These are phyloP conservation scores for Madurella mycetomatis DNA, from an alignment of 2,329 filamentous ascomycete species.

Conservation along the genomic window DNA sequence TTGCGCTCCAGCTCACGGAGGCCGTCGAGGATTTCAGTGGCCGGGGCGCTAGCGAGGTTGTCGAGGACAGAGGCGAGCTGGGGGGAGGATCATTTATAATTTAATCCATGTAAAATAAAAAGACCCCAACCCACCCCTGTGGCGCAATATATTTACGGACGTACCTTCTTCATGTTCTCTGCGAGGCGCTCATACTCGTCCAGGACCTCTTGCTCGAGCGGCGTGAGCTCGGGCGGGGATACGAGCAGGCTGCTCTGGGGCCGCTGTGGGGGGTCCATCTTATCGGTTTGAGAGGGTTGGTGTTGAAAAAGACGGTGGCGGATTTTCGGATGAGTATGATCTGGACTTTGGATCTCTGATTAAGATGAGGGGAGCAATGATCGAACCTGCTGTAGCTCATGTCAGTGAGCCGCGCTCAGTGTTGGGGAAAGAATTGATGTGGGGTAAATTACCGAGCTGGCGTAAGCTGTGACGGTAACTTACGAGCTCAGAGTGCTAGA, in stretches of 20 bases:
- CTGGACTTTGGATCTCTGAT: too few species aligned
- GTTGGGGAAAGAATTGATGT: background rate
- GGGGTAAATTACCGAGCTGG: background rate
- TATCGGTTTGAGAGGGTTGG: background rate
- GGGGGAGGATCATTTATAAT: constrained; percentile 19
- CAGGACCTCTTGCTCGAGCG: constrained; percentile 87
- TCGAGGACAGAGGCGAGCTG: constrained; percentile 58
- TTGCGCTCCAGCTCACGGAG: constrained; percentile 87
- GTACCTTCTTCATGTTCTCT: constrained; percentile 85
- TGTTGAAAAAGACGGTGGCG: background rate
- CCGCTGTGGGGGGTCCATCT: constrained; percentile 24
- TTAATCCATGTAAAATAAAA: background rate
- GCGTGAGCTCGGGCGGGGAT: constrained; percentile 58
- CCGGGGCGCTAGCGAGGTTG: constrained; percentile 64
- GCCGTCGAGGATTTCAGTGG: constrained; percentile 79
- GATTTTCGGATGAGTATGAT: too few species aligned
- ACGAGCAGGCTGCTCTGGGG: constrained; percentile 24
- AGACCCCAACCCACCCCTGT: background rate
- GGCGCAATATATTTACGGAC: too few species aligned
- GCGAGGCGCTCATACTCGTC: constrained; percentile 88
- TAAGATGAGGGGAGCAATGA: too few species aligned
- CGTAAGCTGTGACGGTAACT: background rate
- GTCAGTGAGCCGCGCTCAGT: background rate
- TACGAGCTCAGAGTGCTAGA: too few species aligned
- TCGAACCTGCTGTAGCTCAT: too few species aligned